phyloP scores from a whole-genome alignment of 306 rosid species.

The Inga leiocalycina region DNA sequence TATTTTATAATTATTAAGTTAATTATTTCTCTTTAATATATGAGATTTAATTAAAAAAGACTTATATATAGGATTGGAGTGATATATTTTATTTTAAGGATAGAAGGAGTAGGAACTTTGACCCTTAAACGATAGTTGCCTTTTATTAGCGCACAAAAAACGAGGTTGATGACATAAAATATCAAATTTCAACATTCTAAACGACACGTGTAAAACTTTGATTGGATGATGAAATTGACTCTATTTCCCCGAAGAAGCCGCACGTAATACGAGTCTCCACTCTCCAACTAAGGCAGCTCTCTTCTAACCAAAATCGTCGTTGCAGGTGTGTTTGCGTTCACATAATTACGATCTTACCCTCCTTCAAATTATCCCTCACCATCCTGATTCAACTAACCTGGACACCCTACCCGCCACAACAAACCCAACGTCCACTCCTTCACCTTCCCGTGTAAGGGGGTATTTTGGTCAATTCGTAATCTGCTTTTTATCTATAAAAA shows the following conservation, averaged over 20 bases:
- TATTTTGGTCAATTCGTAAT: background rate
- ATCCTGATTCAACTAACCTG: conserved; percentile 13
- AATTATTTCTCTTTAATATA: too few species aligned
- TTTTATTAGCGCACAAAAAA: background rate
- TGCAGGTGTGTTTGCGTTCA: background rate
- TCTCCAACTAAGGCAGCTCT: background rate
- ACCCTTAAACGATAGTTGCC: background rate
- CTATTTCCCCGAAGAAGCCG: background rate
- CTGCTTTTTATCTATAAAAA: background rate
- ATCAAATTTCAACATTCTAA: too few species aligned
- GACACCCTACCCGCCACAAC: background rate
- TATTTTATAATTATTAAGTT: too few species aligned
- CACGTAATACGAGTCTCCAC: background rate
- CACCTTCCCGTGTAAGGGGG: background rate
- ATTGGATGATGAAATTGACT: background rate
- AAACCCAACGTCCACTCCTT: too few species aligned
- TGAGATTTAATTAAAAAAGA: too few species aligned
- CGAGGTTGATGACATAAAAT: background rate
- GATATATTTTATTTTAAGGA: too few species aligned
- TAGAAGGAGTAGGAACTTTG: too few species aligned
- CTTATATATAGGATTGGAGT: too few species aligned
- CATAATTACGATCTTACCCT: background rate
- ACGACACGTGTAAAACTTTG: background rate
- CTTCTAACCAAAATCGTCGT: background rate
- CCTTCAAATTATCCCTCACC: background rate